These are phyloP conservation scores for Metschnikowia hibisci DNA, from an alignment of 805 yeast species.

Conservation along the genomic window DNA sequence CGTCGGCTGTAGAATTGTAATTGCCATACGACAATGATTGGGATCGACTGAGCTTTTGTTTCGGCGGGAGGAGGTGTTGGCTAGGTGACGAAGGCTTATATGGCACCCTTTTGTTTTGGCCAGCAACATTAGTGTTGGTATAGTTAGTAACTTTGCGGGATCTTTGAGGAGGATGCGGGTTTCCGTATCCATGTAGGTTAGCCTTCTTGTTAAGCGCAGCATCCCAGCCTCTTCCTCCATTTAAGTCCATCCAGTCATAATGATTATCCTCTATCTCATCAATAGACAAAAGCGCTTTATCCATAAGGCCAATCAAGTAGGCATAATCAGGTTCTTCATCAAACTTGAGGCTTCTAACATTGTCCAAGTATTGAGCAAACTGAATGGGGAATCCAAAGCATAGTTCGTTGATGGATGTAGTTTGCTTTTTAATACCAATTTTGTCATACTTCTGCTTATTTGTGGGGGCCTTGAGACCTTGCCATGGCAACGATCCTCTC, in stretches of 20 bases:
- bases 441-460: conserved; percentile 97
- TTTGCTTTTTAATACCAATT: conserved; percentile 93
- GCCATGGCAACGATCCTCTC: conserved; percentile 97
- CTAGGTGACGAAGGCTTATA: conserved; percentile 7
- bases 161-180: conserved; percentile 68
- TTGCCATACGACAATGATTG: conserved; percentile 17
- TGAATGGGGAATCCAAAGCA: conserved; percentile 89
- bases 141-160: conserved; percentile 20
- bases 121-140: conserved; percentile 9
- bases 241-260: conserved; percentile 97
- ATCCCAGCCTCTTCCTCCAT: conserved; percentile 97
- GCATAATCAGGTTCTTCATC: conserved; percentile 96
- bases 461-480: conserved; percentile 96
- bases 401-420: conserved; percentile 79
- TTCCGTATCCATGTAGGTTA: conserved; percentile 92
- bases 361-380: conserved; percentile 85
- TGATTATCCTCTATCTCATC: conserved; percentile 78
- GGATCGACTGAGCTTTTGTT: conserved; percentile 15
- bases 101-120: conserved; percentile 11
- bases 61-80: conserved; percentile 13
- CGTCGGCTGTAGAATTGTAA: conserved; percentile 15
- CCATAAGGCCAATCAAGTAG: conserved; percentile 71
- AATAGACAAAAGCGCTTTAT: conserved; percentile 69
- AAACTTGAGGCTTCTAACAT: conserved; percentile 83
- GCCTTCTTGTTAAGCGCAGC: conserved; percentile 84